Percentiles rank a stretch among this genome's conserved stretches.
Conservation (phyloP, 1,139 yeast genomes). For the Kurtzmaniella quercitrusa region DNA sequence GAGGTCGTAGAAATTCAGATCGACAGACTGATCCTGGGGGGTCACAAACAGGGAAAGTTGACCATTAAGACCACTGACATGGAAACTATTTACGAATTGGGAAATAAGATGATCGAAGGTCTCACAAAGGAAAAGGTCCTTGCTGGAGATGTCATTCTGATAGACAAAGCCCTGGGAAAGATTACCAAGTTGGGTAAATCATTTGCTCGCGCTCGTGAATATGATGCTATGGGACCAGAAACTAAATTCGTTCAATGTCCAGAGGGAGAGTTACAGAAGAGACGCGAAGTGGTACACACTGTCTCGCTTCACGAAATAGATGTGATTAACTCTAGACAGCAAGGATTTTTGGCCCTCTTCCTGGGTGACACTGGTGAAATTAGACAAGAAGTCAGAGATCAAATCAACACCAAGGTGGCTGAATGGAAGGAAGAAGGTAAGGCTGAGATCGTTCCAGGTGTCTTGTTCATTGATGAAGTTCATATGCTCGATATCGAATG, state of each 20-base stretch:
- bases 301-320: conserved; percentile 97
- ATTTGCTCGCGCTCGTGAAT: conserved; percentile 92
- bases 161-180: conserved; percentile 94
- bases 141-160: conserved; percentile 96
- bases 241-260: conserved; percentile 98
- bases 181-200: conserved; percentile 93
- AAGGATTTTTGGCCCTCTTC: conserved; percentile 93
- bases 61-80: conserved; percentile 97
- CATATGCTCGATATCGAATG: conserved; percentile 99
- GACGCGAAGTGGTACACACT: conserved; percentile 94
- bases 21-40: conserved; percentile 94
- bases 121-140: conserved; percentile 90
- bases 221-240: conserved; percentile 99
- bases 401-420: conserved; percentile 92
- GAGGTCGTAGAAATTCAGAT: conserved; percentile 98
- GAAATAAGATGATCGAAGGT: conserved; percentile 96
- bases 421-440: conserved; percentile 99
- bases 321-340: conserved; percentile 96
- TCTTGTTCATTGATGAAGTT: conserved; percentile 94
- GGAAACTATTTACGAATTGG: conserved; percentile 97
- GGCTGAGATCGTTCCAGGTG: conserved; percentile 98
- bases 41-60: conserved; percentile 96
- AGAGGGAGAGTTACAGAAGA: conserved; percentile 95
- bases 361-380: conserved; percentile 98
- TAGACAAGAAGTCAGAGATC: conserved; percentile 92